Percentiles rank a stretch among this genome's conserved stretches.
Evolutionary conservation across 106 monocot species (phyloP).

Genomic region (Allium fistulosum): DNA sequence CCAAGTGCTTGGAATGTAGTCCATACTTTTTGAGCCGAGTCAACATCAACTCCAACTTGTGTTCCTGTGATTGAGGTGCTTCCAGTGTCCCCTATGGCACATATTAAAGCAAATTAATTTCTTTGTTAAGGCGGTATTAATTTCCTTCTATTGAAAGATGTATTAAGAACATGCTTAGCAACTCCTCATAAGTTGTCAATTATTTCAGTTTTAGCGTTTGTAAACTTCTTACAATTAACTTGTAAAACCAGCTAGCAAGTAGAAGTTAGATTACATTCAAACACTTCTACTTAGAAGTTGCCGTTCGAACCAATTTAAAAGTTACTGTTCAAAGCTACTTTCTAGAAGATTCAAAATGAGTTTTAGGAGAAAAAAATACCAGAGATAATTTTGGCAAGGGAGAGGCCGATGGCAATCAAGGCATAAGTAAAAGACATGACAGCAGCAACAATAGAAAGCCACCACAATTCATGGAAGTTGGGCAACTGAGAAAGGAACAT

Average conservation of each 20-base stretch:
- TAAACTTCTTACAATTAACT: no score
- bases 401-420: slow-evolving; percentile 25
- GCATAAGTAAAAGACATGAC: slow-evolving; percentile 48
- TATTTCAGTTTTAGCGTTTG: no score
- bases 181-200: no score
- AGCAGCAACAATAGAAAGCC: slow-evolving; percentile 37
- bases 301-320: no score
- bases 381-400: slow-evolving; percentile 15
- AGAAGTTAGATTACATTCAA: no score
- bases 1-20: slow-evolving; percentile 35
- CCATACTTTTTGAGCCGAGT: slow-evolving; percentile 23
- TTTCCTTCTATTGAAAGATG: no score
- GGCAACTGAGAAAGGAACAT: slow-evolving; percentile 42
- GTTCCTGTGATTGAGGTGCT: slow-evolving; percentile 19
- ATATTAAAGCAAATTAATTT: background rate
- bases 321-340: no score
- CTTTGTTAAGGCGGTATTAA: background rate
- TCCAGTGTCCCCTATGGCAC: slow-evolving; percentile 16
- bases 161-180: background rate
- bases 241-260: no score
- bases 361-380: slow-evolving; percentile 7
- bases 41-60: slow-evolving; percentile 12
- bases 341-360: no score
- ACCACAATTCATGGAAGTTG: slow-evolving; percentile 38
- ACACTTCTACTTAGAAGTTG: no score